Conservation (phyloP, 1,284 basidiomycete genomes). For the Melampsora larici-populina region DNA sequence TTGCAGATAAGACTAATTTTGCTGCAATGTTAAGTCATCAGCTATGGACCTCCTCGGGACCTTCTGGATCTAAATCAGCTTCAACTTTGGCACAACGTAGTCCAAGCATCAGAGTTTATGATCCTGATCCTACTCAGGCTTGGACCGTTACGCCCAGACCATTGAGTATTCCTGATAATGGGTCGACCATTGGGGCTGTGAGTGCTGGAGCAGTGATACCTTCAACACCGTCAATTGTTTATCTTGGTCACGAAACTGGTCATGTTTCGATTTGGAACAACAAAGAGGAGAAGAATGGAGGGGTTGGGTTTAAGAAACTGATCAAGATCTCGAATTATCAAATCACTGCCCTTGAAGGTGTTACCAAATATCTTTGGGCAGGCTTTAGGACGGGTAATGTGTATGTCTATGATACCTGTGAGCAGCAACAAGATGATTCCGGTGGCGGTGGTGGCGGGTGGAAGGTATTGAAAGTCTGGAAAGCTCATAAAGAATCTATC, state of each 20-base stretch:
- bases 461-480: conserved; percentile 84
- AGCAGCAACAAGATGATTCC: conserved; percentile 6
- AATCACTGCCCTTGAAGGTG: conserved; percentile 49
- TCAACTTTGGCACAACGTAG: conserved; percentile 58
- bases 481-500: conserved; percentile 70
- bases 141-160: conserved; percentile 46
- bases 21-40: conserved; percentile 67
- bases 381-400: conserved; percentile 50
- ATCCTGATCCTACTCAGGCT: conserved; percentile 57
- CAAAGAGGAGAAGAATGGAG: background rate
- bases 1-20: conserved; percentile 76
- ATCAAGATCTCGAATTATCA: conserved; percentile 45
- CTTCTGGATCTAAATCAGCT: conserved; percentile 52
- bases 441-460: conserved; percentile 63
- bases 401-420: conserved; percentile 46
- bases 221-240: conserved; percentile 65
- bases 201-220: conserved; percentile 76
- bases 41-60: conserved; percentile 68
- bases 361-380: conserved; percentile 51
- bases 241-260: conserved; percentile 91
- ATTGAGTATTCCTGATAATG: conserved; percentile 48
- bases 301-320: conserved; percentile 28
- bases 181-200: conserved; percentile 64
- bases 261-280: conserved; percentile 71
- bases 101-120: conserved; percentile 74